phyloP scores from a whole-genome alignment of 2,329 filamentous ascomycete genomes.

The Diaporthe aspalathi region DNA sequence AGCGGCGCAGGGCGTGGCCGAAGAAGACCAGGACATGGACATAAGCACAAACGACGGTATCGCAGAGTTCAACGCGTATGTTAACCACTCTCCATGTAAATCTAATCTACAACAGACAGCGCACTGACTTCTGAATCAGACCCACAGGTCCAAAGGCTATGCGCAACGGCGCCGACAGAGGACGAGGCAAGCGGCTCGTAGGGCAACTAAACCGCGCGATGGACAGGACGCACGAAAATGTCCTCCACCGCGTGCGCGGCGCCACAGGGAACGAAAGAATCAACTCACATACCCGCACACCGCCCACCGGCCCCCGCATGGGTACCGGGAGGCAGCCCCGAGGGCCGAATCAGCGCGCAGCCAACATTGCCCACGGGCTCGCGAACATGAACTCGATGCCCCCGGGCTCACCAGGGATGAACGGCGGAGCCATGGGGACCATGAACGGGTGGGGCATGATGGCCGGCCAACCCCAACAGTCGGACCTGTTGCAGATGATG shows the following conservation, averaged over 20 bases:
- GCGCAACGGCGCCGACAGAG: slow-evolving; percentile 75
- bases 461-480: slow-evolving; percentile 57
- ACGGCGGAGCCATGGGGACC: slow-evolving; percentile 53
- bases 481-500: slow-evolving; percentile 77
- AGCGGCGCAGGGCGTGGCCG: slow-evolving; percentile 46
- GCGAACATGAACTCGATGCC: slow-evolving; percentile 57
- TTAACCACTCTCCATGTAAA: slow-evolving; percentile 42
- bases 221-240: slow-evolving; percentile 80
- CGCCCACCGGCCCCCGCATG: slow-evolving; percentile 77
- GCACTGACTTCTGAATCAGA: slow-evolving; percentile 65
- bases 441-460: slow-evolving; percentile 63
- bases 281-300: slow-evolving; percentile 78
- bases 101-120: not conserved
- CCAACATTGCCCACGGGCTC: slow-evolving; percentile 63
- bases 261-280: slow-evolving; percentile 81
- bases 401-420: slow-evolving; percentile 50
- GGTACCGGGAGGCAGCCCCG: slow-evolving; percentile 60
- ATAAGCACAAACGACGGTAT: slow-evolving; percentile 69
- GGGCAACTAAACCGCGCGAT: slow-evolving; percentile 86
- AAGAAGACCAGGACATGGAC: slow-evolving; percentile 72
- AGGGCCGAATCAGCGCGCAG: slow-evolving; percentile 62
- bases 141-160: slow-evolving; percentile 96
- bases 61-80: slow-evolving; percentile 70
- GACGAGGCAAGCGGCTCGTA: slow-evolving; percentile 83
- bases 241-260: slow-evolving; percentile 82